phyloP scores from a whole-genome alignment of 1,284 basidiomycete species.

The Termitomyces sp. region DNA sequence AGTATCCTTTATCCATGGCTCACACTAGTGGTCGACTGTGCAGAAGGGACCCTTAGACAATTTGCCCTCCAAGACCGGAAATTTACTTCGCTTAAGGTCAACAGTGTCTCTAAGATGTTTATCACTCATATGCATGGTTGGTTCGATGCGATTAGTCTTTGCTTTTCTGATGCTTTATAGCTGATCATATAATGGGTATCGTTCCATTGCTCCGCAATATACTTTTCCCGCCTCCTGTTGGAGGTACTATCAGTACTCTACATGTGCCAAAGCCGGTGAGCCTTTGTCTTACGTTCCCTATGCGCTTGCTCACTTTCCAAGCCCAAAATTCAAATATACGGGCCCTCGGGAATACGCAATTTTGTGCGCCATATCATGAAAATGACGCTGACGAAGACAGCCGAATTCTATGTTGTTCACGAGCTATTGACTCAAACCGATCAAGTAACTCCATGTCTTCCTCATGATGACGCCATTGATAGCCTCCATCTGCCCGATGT shows the following conservation, averaged over 20 bases:
- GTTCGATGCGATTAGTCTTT: conserved; percentile 6
- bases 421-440: conserved; percentile 66
- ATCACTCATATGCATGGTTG: conserved; percentile 87
- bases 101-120: conserved; percentile 70
- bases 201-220: conserved; percentile 68
- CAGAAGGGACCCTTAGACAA: conserved; percentile 74
- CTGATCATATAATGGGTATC: conserved; percentile 80
- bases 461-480: conserved; percentile 25
- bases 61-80: conserved; percentile 42
- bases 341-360: conserved; percentile 76
- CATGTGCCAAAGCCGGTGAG: conserved; percentile 17
- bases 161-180: conserved; percentile 30
- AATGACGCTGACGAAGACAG: conserved; percentile 63
- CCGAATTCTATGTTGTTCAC: conserved; percentile 74
- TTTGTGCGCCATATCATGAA: conserved; percentile 73
- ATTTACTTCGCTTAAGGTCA: conserved; percentile 37
- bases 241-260: conserved; percentile 6
- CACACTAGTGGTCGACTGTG: conserved; percentile 76
- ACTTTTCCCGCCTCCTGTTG: conserved; percentile 40
- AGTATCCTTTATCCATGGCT: conserved; percentile 9
- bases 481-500: conserved; percentile 29
- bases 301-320: conserved; percentile 20
- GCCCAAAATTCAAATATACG: conserved; percentile 75
- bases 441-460: conserved; percentile 43
- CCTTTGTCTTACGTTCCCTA: background rate